Evolutionary conservation across 2,329 filamentous ascomycete genomes (phyloP), one percentile per base, ranked within the genome.

Genomic region (Penicillium sp.): DNA sequence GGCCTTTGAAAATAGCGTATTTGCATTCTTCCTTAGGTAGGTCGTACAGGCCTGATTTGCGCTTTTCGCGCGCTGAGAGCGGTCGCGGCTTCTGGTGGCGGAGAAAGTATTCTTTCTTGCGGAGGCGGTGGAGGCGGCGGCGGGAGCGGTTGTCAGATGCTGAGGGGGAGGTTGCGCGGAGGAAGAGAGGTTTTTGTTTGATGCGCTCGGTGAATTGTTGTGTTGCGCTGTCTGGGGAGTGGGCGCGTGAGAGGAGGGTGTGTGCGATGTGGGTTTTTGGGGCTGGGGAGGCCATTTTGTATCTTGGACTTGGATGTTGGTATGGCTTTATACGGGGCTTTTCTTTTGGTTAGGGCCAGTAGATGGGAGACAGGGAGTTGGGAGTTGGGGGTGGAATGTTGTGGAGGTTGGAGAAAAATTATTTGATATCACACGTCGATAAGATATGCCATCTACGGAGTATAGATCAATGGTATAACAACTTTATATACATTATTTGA

Each of bases 201-300:
- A 96, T 85, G 74, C 91, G 91, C 61, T 96, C 90, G 59, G 82
- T 80, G 79, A 88, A 93, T 73, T 96, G 89, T 51, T 85, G 82
- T 33, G 79, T 77, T 52, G 87, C 84, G 55, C 83, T 86, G 61
- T 88, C 82, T 26, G 90, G 87, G 2, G 89, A 88, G 75, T 96
- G 91, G 10, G 90, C 91, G 66, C 89, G 87, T 6, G 82, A 75
- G 50, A 97, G 87, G 48, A 97, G 85, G 8, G 80, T 76, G 61
- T 85, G 81, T 0, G 84, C 86, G 10, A 84, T 74, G 61, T 79
- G 70, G 5, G 70, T 44, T 58, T 67, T 68, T 55, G 68, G 51
- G 44, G 62, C 50, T 25, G 66, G 58, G 26, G 58, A 57, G 12
- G 59, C 51, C 63, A 68, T 69, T 45, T 46, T 60, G 35, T 11